Conservation (phyloP, 2,329 filamentous ascomycete species). For the Colletotrichum nymphaeae region DNA sequence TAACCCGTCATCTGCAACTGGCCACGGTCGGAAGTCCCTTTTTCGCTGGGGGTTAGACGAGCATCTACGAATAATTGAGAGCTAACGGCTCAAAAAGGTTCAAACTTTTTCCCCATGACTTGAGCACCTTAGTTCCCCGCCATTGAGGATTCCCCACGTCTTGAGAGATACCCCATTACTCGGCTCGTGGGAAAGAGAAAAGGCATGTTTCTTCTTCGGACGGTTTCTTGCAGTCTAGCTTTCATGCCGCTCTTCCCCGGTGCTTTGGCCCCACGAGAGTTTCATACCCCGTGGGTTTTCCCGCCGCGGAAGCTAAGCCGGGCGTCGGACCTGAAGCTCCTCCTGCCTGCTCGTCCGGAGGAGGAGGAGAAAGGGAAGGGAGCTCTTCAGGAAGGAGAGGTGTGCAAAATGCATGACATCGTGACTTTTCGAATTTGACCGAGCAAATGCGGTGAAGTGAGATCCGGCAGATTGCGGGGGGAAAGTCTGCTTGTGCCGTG, state of each 20-base stretch:
- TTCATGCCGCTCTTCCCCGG: constrained; percentile 14
- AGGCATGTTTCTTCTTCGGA: neutral
- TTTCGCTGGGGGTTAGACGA: neutral
- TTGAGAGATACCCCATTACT: constrained; percentile 1
- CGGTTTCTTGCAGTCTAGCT: neutral
- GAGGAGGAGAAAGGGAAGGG: neutral
- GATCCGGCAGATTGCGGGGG: neutral
- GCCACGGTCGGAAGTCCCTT: neutral
- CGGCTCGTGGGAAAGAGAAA: neutral
- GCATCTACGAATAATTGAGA: constrained; percentile 9
- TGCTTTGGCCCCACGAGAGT: constrained; percentile 18
- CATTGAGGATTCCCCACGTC: neutral
- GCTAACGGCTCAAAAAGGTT: constrained; percentile 4
- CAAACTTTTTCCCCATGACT: neutral
- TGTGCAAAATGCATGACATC: neutral
- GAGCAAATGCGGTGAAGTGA: neutral
- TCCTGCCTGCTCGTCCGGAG: neutral
- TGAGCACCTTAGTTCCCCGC: no score
- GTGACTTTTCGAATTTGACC: neutral
- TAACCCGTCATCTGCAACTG: neutral
- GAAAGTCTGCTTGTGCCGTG: no score
- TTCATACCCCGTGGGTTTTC: constrained; percentile 8
- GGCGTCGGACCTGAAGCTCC: neutral
- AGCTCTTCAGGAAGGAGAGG: neutral
- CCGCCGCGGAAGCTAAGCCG: constrained; percentile 1